These are phyloP conservation scores for Leptographium procerum DNA, from an alignment of 2,329 filamentous ascomycete genomes.

Conservation along the genomic window DNA sequence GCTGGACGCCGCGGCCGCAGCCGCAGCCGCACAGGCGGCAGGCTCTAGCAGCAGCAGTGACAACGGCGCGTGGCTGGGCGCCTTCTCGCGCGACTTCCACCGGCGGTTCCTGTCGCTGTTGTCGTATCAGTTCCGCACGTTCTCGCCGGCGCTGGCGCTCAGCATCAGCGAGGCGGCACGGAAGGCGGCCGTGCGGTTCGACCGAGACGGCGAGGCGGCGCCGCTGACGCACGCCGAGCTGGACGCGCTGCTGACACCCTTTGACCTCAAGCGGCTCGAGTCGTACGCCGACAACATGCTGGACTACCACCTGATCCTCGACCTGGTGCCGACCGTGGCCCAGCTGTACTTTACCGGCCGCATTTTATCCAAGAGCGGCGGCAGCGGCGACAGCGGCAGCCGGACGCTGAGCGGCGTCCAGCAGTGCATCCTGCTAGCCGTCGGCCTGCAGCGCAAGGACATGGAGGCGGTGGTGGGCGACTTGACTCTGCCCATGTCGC, in stretches of 20 bases:
- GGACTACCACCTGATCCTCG: slow-evolving; percentile 94
- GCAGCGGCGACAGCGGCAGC: neutral
- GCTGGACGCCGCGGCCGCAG: slow-evolving; percentile 26
- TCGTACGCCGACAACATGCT: slow-evolving; percentile 95
- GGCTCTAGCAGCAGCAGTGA: slow-evolving; percentile 41
- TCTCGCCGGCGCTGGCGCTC: slow-evolving; percentile 66
- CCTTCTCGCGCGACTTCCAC: slow-evolving; percentile 89
- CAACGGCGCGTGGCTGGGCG: slow-evolving; percentile 60
- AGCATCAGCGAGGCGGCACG: slow-evolving; percentile 76
- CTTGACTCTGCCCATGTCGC: slow-evolving; percentile 58
- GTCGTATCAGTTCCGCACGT: slow-evolving; percentile 83
- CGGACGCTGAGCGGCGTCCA: slow-evolving; percentile 66
- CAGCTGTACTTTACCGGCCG: slow-evolving; percentile 75
- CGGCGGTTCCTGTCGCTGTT: slow-evolving; percentile 82
- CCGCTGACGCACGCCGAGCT: slow-evolving; percentile 63
- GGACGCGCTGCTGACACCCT: slow-evolving; percentile 70
- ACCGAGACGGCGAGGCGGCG: slow-evolving; percentile 25
- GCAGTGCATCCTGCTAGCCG: slow-evolving; percentile 74
- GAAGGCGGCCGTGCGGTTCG: slow-evolving; percentile 24
- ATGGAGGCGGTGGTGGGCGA: slow-evolving; percentile 73
- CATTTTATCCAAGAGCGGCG: slow-evolving; percentile 33
- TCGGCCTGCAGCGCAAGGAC: slow-evolving; percentile 83
- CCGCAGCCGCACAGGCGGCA: no score
- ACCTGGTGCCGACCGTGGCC: slow-evolving; percentile 76
- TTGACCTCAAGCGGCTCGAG: slow-evolving; percentile 88